Evolutionary conservation across 2,329 filamentous ascomycete genomes (phyloP).

Genomic region (Paradendryphiella salina): DNA sequence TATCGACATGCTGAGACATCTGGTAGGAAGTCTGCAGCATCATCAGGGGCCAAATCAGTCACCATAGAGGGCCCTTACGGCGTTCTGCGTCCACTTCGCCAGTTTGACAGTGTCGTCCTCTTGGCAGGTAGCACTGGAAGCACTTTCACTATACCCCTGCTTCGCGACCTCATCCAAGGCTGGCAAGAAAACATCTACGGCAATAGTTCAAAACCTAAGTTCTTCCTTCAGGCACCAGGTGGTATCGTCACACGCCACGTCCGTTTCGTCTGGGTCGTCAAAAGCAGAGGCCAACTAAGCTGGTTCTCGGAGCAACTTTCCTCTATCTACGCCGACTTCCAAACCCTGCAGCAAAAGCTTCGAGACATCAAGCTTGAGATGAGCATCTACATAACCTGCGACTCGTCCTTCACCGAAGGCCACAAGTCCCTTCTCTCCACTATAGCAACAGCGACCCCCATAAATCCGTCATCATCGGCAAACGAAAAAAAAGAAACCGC

Average conservation of each 20-base stretch:
- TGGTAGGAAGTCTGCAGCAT: constrained; percentile 15
- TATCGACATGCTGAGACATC: constrained; percentile 56
- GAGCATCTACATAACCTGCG: constrained; percentile 60
- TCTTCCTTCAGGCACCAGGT: constrained; percentile 23
- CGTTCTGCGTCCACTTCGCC: constrained; percentile 55
- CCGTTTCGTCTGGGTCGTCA: constrained; percentile 63
- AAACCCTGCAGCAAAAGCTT: constrained; percentile 43
- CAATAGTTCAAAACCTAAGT: neutral
- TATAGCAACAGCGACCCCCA: constrained; percentile 27
- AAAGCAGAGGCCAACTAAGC: constrained; percentile 55
- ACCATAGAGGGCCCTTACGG: constrained; percentile 61
- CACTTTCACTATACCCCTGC: constrained; percentile 60
- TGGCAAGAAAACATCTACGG: constrained; percentile 45
- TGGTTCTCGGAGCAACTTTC: constrained; percentile 60
- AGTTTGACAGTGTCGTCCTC: constrained; percentile 64
- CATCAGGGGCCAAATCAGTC: constrained; percentile 42
- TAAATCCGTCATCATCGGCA: neutral
- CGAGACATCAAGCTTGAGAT: constrained; percentile 54
- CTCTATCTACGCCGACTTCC: constrained; percentile 50
- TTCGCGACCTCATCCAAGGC: constrained; percentile 59
- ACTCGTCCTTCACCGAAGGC: constrained; percentile 52
- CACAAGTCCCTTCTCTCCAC: constrained; percentile 38
- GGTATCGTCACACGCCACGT: constrained; percentile 54
- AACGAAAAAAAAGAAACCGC: neutral
- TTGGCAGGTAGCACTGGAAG: constrained; percentile 64